Conservation (phyloP, 2,329 filamentous ascomycete genomes). For the Exophiala calicioides region DNA sequence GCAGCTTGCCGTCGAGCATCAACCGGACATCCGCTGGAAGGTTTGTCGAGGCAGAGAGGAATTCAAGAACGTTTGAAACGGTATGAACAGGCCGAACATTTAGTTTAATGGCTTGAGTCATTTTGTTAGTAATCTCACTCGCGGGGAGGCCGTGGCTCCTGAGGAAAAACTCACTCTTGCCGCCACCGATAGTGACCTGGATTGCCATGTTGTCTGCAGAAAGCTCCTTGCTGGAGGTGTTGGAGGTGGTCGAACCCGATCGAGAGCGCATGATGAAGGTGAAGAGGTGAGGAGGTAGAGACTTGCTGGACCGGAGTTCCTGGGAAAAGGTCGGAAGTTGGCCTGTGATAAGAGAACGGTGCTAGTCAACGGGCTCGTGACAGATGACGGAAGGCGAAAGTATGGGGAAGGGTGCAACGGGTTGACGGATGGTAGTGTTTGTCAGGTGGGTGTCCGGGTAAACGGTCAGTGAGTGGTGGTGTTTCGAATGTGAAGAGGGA, state of each 20-base stretch:
- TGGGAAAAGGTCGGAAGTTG: too few relatives aligned
- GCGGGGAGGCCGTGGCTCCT: conserved; percentile 10
- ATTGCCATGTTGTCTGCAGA: conserved; percentile 59
- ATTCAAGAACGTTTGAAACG: conserved; percentile 56
- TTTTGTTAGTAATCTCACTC: conserved; percentile 18
- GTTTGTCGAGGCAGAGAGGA: conserved; percentile 60
- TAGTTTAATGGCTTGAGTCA: conserved; percentile 55
- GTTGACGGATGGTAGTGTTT: conserved; percentile 26
- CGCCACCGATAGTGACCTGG: conserved; percentile 61
- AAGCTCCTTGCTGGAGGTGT: conserved; percentile 42
- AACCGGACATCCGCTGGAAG: conserved; percentile 55
- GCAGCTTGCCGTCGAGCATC: conserved; percentile 60
- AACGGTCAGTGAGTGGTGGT: conserved; percentile 30
- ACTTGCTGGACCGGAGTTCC: conserved; percentile 2
- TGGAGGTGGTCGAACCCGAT: conserved; percentile 24
- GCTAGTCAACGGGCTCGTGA: conserved; percentile 21
- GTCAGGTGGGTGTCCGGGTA: too few relatives aligned
- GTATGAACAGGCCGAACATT: conserved; percentile 56
- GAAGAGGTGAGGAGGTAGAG: background rate
- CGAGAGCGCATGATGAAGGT: conserved; percentile 26
- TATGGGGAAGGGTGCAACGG: conserved; percentile 36
- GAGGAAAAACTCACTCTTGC: conserved; percentile 53
- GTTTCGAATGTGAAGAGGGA: too few relatives aligned
- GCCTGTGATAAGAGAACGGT: conserved; percentile 15
- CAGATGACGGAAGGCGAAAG: conserved; percentile 20